Evolutionary conservation across 208 protist species (phyloP).

Genomic region (Crithidia brevicula): DNA sequence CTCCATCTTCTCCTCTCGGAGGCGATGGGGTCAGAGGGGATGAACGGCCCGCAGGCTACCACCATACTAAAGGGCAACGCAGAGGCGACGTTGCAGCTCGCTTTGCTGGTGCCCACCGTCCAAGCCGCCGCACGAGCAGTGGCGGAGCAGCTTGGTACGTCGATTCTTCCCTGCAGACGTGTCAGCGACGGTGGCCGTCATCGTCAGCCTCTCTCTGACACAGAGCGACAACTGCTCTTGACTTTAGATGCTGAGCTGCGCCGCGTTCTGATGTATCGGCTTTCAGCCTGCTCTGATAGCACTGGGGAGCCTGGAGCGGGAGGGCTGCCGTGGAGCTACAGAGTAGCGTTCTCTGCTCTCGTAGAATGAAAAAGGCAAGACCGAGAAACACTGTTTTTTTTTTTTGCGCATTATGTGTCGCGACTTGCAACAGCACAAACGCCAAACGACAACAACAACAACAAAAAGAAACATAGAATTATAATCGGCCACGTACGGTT

Average conservation of each 20-base stretch:
- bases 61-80: not conserved
- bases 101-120: constrained; percentile 15
- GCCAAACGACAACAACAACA: too few species aligned
- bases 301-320: not conserved
- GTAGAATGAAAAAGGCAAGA: not conserved
- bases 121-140: constrained; percentile 45
- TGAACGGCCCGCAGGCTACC: not conserved
- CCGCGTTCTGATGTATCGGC: not conserved
- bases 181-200: not conserved
- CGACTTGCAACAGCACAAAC: too few species aligned
- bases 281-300: not conserved
- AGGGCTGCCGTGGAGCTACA: constrained; percentile 10
- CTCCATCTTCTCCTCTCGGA: constrained; percentile 5
- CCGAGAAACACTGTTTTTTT: too few species aligned
- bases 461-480: too few species aligned
- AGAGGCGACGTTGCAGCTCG: not conserved
- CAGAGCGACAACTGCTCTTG: constrained; percentile 16
- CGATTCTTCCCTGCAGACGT: constrained; percentile 28
- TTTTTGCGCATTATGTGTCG: too few species aligned
- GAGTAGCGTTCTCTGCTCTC: not conserved
- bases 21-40: too few species aligned
- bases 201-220: not conserved
- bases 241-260: constrained; percentile 23
- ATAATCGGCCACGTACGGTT: too few species aligned
- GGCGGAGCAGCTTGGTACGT: constrained; percentile 37